phyloP scores from a whole-genome alignment of 2,329 filamentous ascomycete species.

The Incumbomyces delicatus region DNA sequence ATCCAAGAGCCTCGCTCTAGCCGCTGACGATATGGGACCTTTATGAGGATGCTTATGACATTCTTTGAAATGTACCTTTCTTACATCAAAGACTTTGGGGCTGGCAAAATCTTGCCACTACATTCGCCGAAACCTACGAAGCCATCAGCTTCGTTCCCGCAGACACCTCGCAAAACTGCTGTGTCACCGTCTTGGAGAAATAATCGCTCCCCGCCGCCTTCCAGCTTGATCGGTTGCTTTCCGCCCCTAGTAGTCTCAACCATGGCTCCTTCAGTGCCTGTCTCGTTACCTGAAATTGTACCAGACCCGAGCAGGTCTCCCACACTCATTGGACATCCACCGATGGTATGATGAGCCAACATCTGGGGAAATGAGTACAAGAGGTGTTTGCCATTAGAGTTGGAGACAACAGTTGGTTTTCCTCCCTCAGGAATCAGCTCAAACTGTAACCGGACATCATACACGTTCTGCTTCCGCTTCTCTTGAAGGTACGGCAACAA shows the following conservation, averaged over 20 bases:
- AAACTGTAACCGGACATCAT: conserved; percentile 60
- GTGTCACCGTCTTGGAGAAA: conserved; percentile 70
- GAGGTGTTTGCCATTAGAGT: conserved; percentile 55
- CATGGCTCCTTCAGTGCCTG: conserved; percentile 55
- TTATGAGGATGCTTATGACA: too few species aligned
- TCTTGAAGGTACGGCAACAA: conserved; percentile 58
- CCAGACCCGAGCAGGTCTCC: conserved; percentile 71
- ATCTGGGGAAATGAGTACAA: conserved; percentile 79
- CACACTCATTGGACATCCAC: conserved; percentile 62
- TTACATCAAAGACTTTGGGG: conserved; percentile 19
- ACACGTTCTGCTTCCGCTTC: conserved; percentile 47
- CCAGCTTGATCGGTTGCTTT: conserved; percentile 52
- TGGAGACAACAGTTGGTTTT: conserved; percentile 48
- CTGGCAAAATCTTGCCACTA: conserved; percentile 50
- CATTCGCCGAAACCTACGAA: conserved; percentile 71
- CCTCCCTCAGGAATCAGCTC: conserved; percentile 49
- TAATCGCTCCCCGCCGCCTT: conserved; percentile 55
- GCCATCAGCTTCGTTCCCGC: conserved; percentile 51
- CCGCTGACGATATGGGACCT: too few species aligned
- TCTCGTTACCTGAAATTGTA: conserved; percentile 59
- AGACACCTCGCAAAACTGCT: conserved; percentile 55
- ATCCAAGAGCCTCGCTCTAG: too few species aligned
- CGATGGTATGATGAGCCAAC: conserved; percentile 68
- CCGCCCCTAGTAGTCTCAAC: conserved; percentile 64
- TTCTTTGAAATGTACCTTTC: too few species aligned